phyloP scores from a whole-genome alignment of 306 rosid genomes.

The Comarum palustre region DNA sequence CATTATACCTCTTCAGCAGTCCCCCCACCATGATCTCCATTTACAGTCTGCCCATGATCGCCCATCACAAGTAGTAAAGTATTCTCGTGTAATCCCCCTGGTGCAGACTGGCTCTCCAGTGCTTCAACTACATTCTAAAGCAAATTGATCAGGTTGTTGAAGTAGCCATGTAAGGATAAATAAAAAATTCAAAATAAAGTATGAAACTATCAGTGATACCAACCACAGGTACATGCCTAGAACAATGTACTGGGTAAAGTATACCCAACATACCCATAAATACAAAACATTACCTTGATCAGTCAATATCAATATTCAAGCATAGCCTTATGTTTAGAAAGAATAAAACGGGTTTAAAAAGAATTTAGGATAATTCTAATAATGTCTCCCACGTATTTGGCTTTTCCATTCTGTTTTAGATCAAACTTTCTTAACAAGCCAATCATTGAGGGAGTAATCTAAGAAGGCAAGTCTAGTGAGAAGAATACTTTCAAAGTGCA shows the following conservation, averaged over 20 bases:
- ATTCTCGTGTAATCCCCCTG: conserved; percentile 82
- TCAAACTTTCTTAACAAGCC: neutral
- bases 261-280: neutral
- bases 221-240: neutral
- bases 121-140: conserved; percentile 73
- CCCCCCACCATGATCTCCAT: conserved; percentile 99
- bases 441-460: conserved; percentile 19
- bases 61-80: conserved; percentile 96
- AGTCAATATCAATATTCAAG: neutral
- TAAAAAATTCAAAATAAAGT: neutral
- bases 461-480: neutral
- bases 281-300: neutral
- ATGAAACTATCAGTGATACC: neutral
- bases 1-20: conserved; percentile 77
- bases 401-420: neutral
- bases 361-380: neutral
- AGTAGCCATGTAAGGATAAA: neutral
- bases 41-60: conserved; percentile 95
- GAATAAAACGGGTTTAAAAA: neutral
- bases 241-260: conserved; percentile 1
- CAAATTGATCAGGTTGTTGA: conserved; percentile 30
- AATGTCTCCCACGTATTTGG: neutral
- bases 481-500: neutral
- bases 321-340: neutral
- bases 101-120: conserved; percentile 69